Evolutionary conservation across 768 basidiomycete species (phyloP).

Genomic region (Suillus plorans): DNA sequence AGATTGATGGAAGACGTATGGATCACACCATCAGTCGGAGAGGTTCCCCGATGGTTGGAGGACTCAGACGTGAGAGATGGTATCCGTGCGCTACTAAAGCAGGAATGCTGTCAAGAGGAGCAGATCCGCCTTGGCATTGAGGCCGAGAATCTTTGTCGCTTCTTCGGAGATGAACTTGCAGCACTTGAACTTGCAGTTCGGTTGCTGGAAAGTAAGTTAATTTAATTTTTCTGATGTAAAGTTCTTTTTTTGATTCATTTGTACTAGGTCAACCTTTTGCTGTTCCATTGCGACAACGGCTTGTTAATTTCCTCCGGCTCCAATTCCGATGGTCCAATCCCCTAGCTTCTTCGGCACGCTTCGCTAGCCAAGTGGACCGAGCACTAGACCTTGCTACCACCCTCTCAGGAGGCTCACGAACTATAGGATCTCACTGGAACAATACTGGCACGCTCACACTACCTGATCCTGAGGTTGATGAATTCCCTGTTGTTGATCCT

Average conservation of each 20-base stretch:
- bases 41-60: conserved; percentile 32
- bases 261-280: not conserved
- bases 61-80: conserved; percentile 31
- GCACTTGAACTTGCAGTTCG: conserved; percentile 21
- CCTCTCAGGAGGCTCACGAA: not conserved
- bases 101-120: conserved; percentile 33
- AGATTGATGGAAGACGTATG: conserved; percentile 39
- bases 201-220: conserved; percentile 10
- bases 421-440: not conserved
- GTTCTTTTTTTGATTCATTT: not conserved
- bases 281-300: not conserved
- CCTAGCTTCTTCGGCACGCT: conserved; percentile 10
- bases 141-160: conserved; percentile 35
- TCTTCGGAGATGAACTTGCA: conserved; percentile 32
- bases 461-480: not conserved
- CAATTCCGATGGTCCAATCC: conserved; percentile 19
- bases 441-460: not conserved
- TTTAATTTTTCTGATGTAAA: not conserved
- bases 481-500: not conserved
- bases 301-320: not conserved
- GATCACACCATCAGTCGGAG: conserved; percentile 21
- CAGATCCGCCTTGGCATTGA: conserved; percentile 21
- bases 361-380: conserved; percentile 11
- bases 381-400: conserved; percentile 2
- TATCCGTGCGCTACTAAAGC: conserved; percentile 29